Base-by-base conservation (phyloP, 352 stramenopile genomes). In the Globisporangium okanoganense region DNA sequence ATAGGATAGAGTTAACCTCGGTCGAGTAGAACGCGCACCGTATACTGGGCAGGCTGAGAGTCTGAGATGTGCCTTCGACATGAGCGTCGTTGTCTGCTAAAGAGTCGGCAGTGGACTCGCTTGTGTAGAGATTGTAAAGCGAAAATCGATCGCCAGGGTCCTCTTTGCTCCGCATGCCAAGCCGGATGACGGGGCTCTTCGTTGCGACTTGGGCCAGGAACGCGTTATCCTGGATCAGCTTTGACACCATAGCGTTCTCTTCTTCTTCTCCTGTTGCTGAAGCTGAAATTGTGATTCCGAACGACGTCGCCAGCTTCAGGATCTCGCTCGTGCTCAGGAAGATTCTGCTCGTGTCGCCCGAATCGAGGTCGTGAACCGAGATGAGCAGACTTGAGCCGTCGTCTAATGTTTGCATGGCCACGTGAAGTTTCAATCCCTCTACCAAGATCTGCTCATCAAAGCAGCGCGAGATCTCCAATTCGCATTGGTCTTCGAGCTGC, bases 131-230 rank as follows among this genome's bases (percentile, higher is more conserved):
- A 16, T 41, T 29, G 20, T 20, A 29, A 36, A 56, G 29, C 18
- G 33, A 29, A 1, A 27, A 7, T 13, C 29, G 31, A 3, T 41
- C 16, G 33, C 27, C 18, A 18, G 4, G n/a, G 10, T 43, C 20
- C n/a, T 75, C 65, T 25, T 57, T 67, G n/a, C 67, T 67, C 10
- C 44, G 45, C 24, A 69, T 47, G 6, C 63, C 66, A n/a, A 77
- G 62, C 0, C 66, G 66, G 27, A 88, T 9, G 13, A 75, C 55
- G 31, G 76, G 74, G 20, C 58, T 75, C 18, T 75, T 69, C 2
- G 67, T 73, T 2, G 64, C 60, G 6, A 75, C 41, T 14, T 68
- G 43, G 1, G 50, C 44, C 8, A 84, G 61, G 44, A 86, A 87
- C 1, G 67, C 62, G 0, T 56, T 35, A 41, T 87, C 65, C 33